These are phyloP conservation scores for Fraxinus nigra DNA, from an alignment of 305 asterid species.

Conservation along the genomic window DNA sequence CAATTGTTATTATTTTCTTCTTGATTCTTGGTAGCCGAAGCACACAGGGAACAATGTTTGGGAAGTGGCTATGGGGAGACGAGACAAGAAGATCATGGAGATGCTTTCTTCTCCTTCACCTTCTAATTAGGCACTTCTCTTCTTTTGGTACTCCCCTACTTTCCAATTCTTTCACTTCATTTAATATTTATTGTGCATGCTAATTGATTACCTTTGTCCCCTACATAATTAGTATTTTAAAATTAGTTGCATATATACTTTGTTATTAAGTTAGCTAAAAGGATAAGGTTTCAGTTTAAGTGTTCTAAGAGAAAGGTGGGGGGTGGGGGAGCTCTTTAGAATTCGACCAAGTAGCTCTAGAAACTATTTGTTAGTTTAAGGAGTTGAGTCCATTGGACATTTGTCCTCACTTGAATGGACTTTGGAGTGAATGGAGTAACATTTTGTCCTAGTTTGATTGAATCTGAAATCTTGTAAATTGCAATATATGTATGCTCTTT, in stretches of 20 bases:
- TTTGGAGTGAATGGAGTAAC: background rate
- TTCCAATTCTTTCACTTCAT: background rate
- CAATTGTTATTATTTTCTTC: background rate
- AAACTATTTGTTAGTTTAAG: no score
- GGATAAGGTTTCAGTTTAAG: background rate
- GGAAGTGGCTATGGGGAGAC: slow-evolving; percentile 90
- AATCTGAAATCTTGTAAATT: background rate
- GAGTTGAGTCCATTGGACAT: background rate
- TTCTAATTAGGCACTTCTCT: slow-evolving; percentile 23
- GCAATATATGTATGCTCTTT: background rate
- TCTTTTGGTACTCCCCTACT: slow-evolving; percentile 13
- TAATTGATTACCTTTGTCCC: background rate
- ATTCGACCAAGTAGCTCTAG: background rate
- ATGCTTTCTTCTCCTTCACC: slow-evolving; percentile 56
- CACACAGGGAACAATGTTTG: slow-evolving; percentile 88
- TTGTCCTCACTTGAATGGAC: background rate
- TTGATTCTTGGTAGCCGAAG: slow-evolving; percentile 49
- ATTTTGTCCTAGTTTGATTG: background rate
- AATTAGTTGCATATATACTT: background rate
- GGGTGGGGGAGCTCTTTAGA: background rate
- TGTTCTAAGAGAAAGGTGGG: background rate
- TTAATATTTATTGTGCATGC: background rate
- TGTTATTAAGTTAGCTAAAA: background rate
- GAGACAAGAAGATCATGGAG: slow-evolving; percentile 89
- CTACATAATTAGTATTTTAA: background rate